phyloP scores from a whole-genome alignment of 169 alveolate genomes.

The Eimeria maxima region DNA sequence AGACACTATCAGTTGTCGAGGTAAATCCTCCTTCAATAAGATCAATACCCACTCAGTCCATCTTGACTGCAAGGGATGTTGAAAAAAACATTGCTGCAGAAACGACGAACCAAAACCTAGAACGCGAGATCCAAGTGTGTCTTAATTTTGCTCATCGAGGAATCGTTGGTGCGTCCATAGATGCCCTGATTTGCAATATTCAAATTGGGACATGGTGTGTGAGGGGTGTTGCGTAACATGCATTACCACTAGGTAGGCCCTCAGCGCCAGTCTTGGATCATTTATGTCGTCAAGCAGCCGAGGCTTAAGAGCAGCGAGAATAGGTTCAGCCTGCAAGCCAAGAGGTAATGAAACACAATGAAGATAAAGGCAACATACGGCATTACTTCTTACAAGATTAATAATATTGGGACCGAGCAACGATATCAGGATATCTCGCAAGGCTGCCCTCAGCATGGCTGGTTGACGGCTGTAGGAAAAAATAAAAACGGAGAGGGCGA shows the following conservation, averaged over 20 bases:
- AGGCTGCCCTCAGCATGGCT: constrained; percentile 40
- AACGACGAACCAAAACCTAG: background rate
- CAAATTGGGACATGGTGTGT: background rate
- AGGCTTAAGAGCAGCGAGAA: constrained; percentile 67
- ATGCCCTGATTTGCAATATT: constrained; percentile 39
- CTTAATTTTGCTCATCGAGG: constrained; percentile 66
- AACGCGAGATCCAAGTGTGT: constrained; percentile 35
- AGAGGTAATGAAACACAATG: background rate
- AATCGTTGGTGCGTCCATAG: constrained; percentile 48
- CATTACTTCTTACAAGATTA: constrained; percentile 26
- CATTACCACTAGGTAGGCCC: constrained; percentile 70
- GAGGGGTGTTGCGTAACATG: background rate
- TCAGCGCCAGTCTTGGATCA: constrained; percentile 62
- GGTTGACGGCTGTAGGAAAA: constrained; percentile 72
- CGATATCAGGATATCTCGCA: constrained; percentile 49
- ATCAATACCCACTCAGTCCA: constrained; percentile 70
- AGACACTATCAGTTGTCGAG: constrained; percentile 26
- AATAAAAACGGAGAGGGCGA: constrained; percentile 69
- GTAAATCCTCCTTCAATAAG: constrained; percentile 6
- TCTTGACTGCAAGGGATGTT: constrained; percentile 73
- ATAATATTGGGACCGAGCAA: constrained; percentile 56
- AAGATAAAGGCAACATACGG: background rate
- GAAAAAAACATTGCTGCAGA: background rate
- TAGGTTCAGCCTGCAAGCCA: constrained; percentile 66
- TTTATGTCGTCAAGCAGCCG: constrained; percentile 70